Evolutionary conservation across 2,329 filamentous ascomycete genomes (phyloP), one percentile per base, ranked within the genome.

Genomic region (Fusarium beomiforme): DNA sequence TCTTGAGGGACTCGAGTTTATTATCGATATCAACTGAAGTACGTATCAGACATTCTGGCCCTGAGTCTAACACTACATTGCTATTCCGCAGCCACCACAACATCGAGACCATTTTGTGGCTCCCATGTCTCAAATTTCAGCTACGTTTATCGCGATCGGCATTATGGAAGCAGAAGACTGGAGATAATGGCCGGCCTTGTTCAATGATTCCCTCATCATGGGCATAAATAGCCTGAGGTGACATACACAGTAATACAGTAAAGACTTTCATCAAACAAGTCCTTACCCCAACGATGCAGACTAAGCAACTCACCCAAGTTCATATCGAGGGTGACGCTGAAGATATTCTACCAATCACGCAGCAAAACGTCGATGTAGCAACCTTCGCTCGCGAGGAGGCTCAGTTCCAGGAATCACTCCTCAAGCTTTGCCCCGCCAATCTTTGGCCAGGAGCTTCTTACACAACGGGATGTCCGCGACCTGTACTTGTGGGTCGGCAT

Each of bases 341-440:
- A 8, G 67, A 64, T 12, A 65, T 61, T 13, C 58, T 55, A 31
- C 24, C 64, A 3, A 59, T 76, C 1, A 34, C 59, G 13, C 2
- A 17, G 19, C 31, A 81, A 81, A 91, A 91, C 77, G 82, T 79
- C 50, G 93, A 93, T 78, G 85, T 88, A 2, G 19, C 41, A 19
- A 36, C 29, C 12, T 75, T 73, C n/a, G 33, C 53, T 1, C 39
- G 43, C 29, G 70, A 79, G 10, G 70, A 78, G 12, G 70, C 67
- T 11, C 62, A 33, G 3, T 43, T 74, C 4, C 51, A 74, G 13
- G 68, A 68, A 1, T 64, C 23, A 1, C 57, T 80, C 10, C 58
- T 78, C 8, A 47, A 60, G 1, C 14, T 70, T 2, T 80, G 78
- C 33, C 71, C 75, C 5, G 71, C 59, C 19, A 57, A 74, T 5